Percentiles rank a stretch among this genome's conserved stretches.
Conservation (phyloP, 805 yeast genomes). For the Myxozyma vanderwaltii region DNA sequence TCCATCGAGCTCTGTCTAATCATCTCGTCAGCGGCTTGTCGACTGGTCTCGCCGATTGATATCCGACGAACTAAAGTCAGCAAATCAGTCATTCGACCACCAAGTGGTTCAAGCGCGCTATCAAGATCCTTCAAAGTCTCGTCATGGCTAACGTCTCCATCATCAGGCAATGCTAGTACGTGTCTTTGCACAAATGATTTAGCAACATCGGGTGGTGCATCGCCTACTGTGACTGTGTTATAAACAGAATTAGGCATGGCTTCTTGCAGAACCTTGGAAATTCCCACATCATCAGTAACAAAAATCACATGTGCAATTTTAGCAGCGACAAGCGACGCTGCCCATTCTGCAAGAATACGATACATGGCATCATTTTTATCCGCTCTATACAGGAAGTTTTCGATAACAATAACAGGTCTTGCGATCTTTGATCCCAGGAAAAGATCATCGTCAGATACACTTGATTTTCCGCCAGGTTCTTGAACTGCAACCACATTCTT, state of each 20-base stretch:
- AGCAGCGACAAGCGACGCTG: slow-evolving; percentile 70
- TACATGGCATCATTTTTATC: slow-evolving; percentile 66
- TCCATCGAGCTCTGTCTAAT: slow-evolving; percentile 84
- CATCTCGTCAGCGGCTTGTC: slow-evolving; percentile 76
- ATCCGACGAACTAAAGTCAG: slow-evolving; percentile 88
- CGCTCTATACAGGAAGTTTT: slow-evolving; percentile 65
- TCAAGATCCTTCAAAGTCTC: slow-evolving; percentile 49
- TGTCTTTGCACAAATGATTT: slow-evolving; percentile 61
- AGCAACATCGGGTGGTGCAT: slow-evolving; percentile 75
- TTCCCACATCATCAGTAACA: slow-evolving; percentile 82
- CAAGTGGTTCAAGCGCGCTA: slow-evolving; percentile 68
- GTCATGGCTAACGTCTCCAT: slow-evolving; percentile 35
- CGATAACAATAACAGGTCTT: slow-evolving; percentile 83
- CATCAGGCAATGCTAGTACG: slow-evolving; percentile 36
- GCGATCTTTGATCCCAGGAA: slow-evolving; percentile 81
- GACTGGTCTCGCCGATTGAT: slow-evolving; percentile 81
- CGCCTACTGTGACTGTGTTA: slow-evolving; percentile 71
- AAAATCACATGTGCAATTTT: slow-evolving; percentile 88
- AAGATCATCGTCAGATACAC: slow-evolving; percentile 61
- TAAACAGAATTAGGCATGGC: slow-evolving; percentile 87
- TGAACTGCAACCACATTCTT: slow-evolving; percentile 15
- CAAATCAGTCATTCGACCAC: slow-evolving; percentile 93
- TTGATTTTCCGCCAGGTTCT: slow-evolving; percentile 30
- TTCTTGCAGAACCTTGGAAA: slow-evolving; percentile 63
- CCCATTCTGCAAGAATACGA: slow-evolving; percentile 84